Evolutionary conservation across 2,329 filamentous ascomycete genomes (phyloP).

Genomic region (Emergomyces africanus): DNA sequence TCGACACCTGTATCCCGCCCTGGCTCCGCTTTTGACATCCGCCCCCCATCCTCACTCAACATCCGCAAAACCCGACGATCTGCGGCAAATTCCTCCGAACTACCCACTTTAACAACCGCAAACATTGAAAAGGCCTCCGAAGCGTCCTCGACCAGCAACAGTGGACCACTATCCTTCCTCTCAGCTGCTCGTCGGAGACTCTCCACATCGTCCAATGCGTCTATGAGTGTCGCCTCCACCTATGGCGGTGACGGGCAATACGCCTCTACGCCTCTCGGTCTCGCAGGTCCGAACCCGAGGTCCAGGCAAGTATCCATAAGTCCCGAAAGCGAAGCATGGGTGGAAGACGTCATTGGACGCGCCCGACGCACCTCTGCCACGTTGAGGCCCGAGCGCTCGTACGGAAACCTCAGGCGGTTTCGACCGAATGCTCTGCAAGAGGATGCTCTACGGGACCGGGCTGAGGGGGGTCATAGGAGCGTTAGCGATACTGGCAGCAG

Average conservation of each 20-base stretch:
- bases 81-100: constrained; percentile 20
- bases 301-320: constrained; percentile 29
- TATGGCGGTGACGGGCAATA: constrained; percentile 16
- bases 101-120: constrained; percentile 16
- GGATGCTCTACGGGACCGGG: neutral
- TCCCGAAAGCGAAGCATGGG: constrained; percentile 36
- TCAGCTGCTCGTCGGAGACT: constrained; percentile 20
- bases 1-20: constrained; percentile 25
- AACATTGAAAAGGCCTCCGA: constrained; percentile 18
- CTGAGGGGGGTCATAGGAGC: constrained; percentile 13
- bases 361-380: constrained; percentile 27
- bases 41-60: constrained; percentile 27
- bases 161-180: constrained; percentile 17
- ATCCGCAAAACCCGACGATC: constrained; percentile 27
- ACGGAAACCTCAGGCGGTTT: constrained; percentile 7
- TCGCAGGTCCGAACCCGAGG: constrained; percentile 32
- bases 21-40: constrained; percentile 23
- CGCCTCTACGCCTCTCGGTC: constrained; percentile 29
- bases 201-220: constrained; percentile 28
- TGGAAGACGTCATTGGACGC: constrained; percentile 34
- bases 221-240: constrained; percentile 19
- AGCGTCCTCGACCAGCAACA: constrained; percentile 9
- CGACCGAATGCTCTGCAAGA: constrained; percentile 2
- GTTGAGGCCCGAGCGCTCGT: constrained; percentile 16
- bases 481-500: constrained; percentile 27